These are phyloP conservation scores for Neopestalotiopsis sp. DNA, from an alignment of 2,329 filamentous ascomycete genomes.

Conservation along the genomic window DNA sequence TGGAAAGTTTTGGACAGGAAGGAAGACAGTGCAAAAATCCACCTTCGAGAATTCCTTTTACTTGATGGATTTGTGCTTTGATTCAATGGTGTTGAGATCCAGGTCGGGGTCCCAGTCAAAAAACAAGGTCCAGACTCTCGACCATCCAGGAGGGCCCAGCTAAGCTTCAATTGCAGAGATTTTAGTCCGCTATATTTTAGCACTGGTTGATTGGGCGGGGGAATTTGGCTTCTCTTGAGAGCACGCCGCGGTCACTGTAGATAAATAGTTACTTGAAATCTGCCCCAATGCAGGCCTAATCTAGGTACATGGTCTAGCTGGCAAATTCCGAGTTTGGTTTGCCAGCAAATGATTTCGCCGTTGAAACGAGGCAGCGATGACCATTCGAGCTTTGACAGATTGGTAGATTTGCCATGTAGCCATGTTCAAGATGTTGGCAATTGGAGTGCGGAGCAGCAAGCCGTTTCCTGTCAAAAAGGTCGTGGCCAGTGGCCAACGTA, in stretches of 20 bases:
- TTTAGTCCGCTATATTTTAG: not conserved
- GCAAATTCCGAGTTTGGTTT: no score
- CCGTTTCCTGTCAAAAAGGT: no score
- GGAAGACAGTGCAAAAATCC: not conserved
- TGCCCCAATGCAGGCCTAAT: not conserved
- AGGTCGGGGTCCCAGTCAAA: not conserved
- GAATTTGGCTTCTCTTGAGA: not conserved
- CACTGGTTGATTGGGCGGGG: no score
- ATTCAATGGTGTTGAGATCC: conserved; percentile 3
- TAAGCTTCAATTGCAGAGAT: conserved; percentile 13
- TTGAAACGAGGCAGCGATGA: no score
- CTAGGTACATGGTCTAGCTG: not conserved
- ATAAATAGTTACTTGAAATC: not conserved
- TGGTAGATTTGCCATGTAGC: no score
- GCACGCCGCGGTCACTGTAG: not conserved
- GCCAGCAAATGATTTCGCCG: no score
- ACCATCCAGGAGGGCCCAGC: not conserved
- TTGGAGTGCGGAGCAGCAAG: no score
- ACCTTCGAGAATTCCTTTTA: not conserved
- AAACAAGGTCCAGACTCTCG: not conserved
- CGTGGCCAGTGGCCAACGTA: no score
- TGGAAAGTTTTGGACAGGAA: not conserved
- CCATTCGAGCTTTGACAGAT: no score
- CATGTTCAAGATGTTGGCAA: no score
- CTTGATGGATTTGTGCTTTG: not conserved